Evolutionary conservation across 352 stramenopile species (phyloP).

Genomic region (Globisporangium radiosum): DNA sequence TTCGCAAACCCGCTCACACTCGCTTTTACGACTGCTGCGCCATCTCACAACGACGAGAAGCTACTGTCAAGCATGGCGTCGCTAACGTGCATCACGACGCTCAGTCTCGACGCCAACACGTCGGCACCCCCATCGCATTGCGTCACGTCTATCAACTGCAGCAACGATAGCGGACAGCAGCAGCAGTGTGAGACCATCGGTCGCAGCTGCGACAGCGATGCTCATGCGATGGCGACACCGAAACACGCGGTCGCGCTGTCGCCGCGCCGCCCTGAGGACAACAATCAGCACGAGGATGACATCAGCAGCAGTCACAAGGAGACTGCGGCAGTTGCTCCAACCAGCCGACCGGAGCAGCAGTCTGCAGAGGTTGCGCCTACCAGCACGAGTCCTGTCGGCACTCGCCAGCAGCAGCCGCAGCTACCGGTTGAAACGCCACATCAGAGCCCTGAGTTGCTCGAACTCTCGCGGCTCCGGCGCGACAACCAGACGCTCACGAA

Average conservation of each 20-base stretch:
- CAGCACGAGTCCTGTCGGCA: not conserved
- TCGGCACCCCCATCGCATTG: too few relatives aligned
- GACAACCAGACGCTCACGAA: slow-evolving; percentile 4
- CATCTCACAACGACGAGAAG: too few relatives aligned
- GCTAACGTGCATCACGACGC: too few relatives aligned
- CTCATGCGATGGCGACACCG: not conserved
- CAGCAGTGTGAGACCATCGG: too few relatives aligned
- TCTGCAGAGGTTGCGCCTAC: not conserved
- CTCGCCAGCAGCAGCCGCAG: not conserved
- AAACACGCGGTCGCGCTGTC: slow-evolving; percentile 5
- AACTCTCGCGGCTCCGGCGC: not conserved
- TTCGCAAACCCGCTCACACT: too few relatives aligned
- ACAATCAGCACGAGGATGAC: slow-evolving; percentile 1
- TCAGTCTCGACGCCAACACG: too few relatives aligned
- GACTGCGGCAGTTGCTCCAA: not conserved
- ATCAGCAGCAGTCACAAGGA: not conserved
- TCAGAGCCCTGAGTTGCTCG: not conserved
- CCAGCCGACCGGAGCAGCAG: not conserved
- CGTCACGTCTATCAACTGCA: too few relatives aligned
- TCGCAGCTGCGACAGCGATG: not conserved
- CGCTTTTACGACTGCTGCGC: too few relatives aligned
- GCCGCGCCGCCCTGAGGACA: not conserved
- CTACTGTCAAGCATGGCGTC: too few relatives aligned
- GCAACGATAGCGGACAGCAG: too few relatives aligned
- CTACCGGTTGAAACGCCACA: not conserved